Base-by-base conservation (phyloP, 305 asterid species). In the Fraxinus nigra region DNA sequence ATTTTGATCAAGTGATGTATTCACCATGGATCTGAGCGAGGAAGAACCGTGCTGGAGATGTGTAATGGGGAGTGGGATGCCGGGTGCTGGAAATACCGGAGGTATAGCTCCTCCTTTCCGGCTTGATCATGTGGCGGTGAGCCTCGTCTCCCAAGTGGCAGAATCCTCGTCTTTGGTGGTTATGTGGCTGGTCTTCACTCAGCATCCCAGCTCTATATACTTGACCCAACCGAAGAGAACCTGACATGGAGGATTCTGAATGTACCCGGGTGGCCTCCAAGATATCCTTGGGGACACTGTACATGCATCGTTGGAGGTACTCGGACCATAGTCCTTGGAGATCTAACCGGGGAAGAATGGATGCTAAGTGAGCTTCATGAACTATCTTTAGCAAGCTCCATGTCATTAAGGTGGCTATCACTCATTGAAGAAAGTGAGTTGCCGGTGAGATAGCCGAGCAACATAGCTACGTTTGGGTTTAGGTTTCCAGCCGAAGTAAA, bases 271-370 rank as follows among this genome's bases (percentile, higher is more conserved):
- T 83, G 91, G 46, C 96, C 97, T 3, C 98, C 98, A n/a, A 89
- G 96, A 34, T 34, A 4, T 34, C 7, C 7, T 34, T 34, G 98
- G 98, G 97, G 98, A 10, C 97, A 94, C 67, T 90, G 95, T 65
- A 93, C 97, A 1, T 94, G 98, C 76, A 88, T 94, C 73, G 98
- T 94, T 77, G 97, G 98, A 32, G 98, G 97, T 81, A 94, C 97
- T 4, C 89, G 97, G 77, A 97, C 97, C 37, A 88, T 94, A 70
- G 97, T 93, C 77, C 95, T 94, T 14, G 98, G 98, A 77, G 95
- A 94, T 78, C 97, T 92, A 86, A 94, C 35, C 97, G 98, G 97
- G 84, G 98, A 94, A 76, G 97, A 93, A 76, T 94, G 98, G 98
- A 94, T 93, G 95, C 90, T 94, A 26, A 86, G 94, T 20, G 95